Conservation (phyloP, 768 basidiomycete species). For the Collybia mongolica region DNA sequence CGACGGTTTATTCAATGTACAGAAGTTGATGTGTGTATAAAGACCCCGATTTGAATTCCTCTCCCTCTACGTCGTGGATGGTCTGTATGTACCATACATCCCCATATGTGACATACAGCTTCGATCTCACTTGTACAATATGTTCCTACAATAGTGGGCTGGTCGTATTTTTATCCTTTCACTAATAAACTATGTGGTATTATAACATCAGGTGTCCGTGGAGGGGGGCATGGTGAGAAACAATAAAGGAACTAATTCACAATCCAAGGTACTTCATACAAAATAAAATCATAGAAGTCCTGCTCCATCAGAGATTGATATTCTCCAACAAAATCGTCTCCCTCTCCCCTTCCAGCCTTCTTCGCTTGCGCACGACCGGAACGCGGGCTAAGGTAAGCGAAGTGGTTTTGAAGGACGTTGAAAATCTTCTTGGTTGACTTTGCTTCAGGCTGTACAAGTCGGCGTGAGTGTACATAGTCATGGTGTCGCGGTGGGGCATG, state of each 20-base stretch:
- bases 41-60: conserved; percentile 14
- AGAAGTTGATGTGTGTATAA: conserved; percentile 18
- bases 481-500: neutral
- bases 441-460: conserved; percentile 68
- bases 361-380: conserved; percentile 50
- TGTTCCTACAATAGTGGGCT: conserved; percentile 52
- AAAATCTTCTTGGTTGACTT: conserved; percentile 83
- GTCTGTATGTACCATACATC: conserved; percentile 21
- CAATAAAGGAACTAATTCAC: conserved; percentile 40
- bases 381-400: conserved; percentile 76
- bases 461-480: neutral
- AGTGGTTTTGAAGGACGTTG: conserved; percentile 68
- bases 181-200: conserved; percentile 47
- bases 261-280: conserved; percentile 94
- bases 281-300: conserved; percentile 93
- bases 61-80: conserved; percentile 16
- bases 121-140: conserved; percentile 42
- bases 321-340: conserved; percentile 83
- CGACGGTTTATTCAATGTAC: conserved; percentile 13
- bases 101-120: conserved; percentile 30
- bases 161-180: conserved; percentile 61
- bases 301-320: conserved; percentile 93
- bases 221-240: too few relatives aligned
- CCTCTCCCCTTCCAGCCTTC: conserved; percentile 24
- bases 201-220: conserved; percentile 24